Percentiles rank a stretch among this genome's conserved stretches.
Evolutionary conservation across 805 yeast genomes (phyloP).

Genomic region (Spathaspora passalidarum): DNA sequence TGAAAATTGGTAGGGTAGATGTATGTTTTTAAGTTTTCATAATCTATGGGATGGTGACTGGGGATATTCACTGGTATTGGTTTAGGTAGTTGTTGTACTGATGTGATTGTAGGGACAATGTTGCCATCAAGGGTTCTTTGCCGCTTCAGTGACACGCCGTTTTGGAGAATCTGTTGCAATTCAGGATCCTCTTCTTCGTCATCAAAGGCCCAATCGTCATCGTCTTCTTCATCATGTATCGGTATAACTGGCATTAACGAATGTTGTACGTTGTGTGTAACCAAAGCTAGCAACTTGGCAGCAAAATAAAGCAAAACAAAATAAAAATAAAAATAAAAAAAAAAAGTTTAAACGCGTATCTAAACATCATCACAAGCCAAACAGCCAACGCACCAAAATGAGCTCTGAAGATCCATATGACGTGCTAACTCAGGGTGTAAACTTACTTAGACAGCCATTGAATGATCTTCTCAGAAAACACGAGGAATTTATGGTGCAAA

Average conservation of each 20-base stretch:
- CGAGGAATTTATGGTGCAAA: slow-evolving; percentile 27
- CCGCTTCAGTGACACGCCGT: background rate
- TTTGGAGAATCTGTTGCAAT: slow-evolving; percentile 2
- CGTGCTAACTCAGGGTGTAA: slow-evolving; percentile 19
- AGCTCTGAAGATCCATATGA: slow-evolving; percentile 21
- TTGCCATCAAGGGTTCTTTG: slow-evolving; percentile 1
- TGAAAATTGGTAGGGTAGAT: slow-evolving; percentile 85
- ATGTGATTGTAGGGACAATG: background rate
- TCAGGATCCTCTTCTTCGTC: slow-evolving; percentile 14
- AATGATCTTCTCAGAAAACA: slow-evolving; percentile 23
- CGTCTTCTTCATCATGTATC: slow-evolving; percentile 6
- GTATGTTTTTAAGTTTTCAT: slow-evolving; percentile 35
- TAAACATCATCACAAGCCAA: too few species aligned
- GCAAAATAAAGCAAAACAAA: too few species aligned
- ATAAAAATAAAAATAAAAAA: too few species aligned
- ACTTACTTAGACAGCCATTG: slow-evolving; percentile 23
- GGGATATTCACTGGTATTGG: slow-evolving; percentile 11
- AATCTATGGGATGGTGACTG: slow-evolving; percentile 25
- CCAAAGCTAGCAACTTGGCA: too few species aligned
- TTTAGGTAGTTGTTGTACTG: slow-evolving; percentile 7
- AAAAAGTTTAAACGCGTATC: too few species aligned
- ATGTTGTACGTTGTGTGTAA: too few species aligned
- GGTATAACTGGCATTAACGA: slow-evolving; percentile 5
- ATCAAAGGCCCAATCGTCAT: slow-evolving; percentile 13
- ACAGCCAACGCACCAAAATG: too few species aligned